Evolutionary conservation across 768 basidiomycete genomes (phyloP).

Genomic region (Hortiboletus flavorubellus): DNA sequence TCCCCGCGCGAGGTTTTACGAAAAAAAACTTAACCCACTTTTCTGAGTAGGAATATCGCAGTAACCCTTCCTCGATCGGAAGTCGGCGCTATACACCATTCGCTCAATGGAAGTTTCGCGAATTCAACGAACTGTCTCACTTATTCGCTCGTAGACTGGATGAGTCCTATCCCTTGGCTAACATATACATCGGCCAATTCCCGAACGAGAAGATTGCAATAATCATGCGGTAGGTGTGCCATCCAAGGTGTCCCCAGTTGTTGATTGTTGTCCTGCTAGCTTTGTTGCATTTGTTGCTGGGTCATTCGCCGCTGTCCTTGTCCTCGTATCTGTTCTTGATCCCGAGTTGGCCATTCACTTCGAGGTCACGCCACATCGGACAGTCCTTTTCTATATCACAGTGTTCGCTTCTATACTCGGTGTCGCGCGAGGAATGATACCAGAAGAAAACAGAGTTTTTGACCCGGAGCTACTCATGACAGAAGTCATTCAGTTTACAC

Average conservation of each 20-base stretch:
- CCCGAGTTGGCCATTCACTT: conserved; percentile 92
- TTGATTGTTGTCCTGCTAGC: conserved; percentile 38
- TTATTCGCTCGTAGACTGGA: conserved; percentile 83
- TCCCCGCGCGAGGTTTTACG: background rate
- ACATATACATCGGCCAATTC: conserved; percentile 96
- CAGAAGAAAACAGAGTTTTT: conserved; percentile 89
- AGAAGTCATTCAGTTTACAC: conserved; percentile 90
- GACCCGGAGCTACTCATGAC: conserved; percentile 92
- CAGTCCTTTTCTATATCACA: conserved; percentile 89
- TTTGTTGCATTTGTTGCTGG: conserved; percentile 96
- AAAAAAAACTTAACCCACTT: background rate
- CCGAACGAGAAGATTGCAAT: conserved; percentile 92
- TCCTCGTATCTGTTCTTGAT: conserved; percentile 88
- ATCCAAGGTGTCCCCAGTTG: background rate
- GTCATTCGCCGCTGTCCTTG: conserved; percentile 93
- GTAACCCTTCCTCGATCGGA: conserved; percentile 94
- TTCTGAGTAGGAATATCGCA: conserved; percentile 85
- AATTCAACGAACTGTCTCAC: conserved; percentile 98
- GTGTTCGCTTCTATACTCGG: conserved; percentile 87
- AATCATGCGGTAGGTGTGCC: conserved; percentile 71
- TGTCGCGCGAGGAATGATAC: conserved; percentile 91
- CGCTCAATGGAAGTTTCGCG: conserved; percentile 97
- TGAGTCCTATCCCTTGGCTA: conserved; percentile 85
- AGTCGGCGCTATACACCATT: conserved; percentile 90
- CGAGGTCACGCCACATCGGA: conserved; percentile 90